Base-by-base conservation (phyloP, 192 early-diverging fungal species). In the Diversispora eburnea region DNA sequence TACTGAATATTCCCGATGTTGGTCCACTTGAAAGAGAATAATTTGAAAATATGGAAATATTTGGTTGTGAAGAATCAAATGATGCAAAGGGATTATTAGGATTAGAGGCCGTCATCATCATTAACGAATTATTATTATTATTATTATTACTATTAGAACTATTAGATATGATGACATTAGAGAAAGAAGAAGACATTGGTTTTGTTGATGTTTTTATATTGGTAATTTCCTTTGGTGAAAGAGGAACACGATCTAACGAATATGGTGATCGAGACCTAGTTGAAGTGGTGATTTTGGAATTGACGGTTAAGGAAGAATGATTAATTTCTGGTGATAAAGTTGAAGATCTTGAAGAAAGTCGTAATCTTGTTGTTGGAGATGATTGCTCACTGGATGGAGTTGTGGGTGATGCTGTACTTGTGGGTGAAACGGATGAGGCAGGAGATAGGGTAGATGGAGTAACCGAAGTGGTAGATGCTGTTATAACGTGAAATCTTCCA, bases 401-500 rank as follows among this genome's bases (percentile, higher is more conserved):
- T 45, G 54, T 70, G 17, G 69, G 69, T 13, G 69, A 70, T 20
- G 7, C 45, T 4, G n/a, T 70, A 42, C 41, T 58, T 7, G 54
- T 46, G 3, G 54, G n/a, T 0, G 69, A 58, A 17, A 58, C 8
- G 15, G 55, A 58, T 17, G 56, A 55, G 4, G 68, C 15, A 10
- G 55, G 55, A 39, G 69, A 46, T 41, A 58, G 19, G 0, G 41
- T 7, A 41, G 54, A 42, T 22, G 55, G 19, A 43, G 69, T 33
- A 33, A 10, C 10, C 8, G 69, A 42, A 7, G 69, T 15, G 3
- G 22, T 39, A 19, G 69, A 43, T 43, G 69, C 69, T 3, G 69
- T 70, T 12, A 70, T 70, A 46, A 70, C 69, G 43, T 70, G 69
- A 22, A 70, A 70, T 3, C 69, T 55, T 58, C 69, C 69, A 3